Conservation (phyloP, 345 rosid genomes). For the Laguncularia racemosa region DNA sequence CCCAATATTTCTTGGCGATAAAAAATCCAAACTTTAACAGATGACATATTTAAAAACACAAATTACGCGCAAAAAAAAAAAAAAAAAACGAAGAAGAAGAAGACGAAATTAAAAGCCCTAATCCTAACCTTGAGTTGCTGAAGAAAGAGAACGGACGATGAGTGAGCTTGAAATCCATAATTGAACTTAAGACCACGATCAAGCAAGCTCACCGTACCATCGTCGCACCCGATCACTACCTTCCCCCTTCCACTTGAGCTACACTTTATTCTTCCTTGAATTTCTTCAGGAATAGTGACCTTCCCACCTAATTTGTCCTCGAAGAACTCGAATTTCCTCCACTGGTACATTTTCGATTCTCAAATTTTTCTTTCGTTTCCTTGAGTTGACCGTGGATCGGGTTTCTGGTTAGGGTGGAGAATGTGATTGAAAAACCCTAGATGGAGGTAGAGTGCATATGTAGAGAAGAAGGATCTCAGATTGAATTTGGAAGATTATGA, state of each 20-base stretch:
- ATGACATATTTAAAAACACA: too few relatives aligned
- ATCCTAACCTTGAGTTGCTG: constrained; percentile 80
- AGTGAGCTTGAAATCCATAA: constrained; percentile 76
- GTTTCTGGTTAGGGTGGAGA: too few relatives aligned
- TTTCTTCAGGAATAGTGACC: constrained; percentile 73
- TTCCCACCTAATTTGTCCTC: constrained; percentile 92
- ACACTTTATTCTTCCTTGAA: constrained; percentile 57
- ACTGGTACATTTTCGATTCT: constrained; percentile 54
- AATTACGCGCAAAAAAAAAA: too few relatives aligned
- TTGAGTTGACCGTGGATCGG: too few relatives aligned
- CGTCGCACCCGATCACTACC: constrained; percentile 79
- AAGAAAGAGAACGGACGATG: constrained; percentile 77
- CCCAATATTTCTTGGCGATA: too few relatives aligned
- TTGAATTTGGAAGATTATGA: too few relatives aligned
- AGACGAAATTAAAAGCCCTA: neutral
- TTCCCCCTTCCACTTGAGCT: constrained; percentile 98
- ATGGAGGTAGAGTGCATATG: too few relatives aligned
- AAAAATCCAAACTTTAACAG: too few relatives aligned
- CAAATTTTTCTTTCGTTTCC: too few relatives aligned
- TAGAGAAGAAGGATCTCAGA: too few relatives aligned
- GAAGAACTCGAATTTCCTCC: constrained; percentile 98
- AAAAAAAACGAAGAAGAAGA: neutral
- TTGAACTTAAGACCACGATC: constrained; percentile 96
- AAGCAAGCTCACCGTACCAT: constrained; percentile 74
- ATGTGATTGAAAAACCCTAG: too few relatives aligned